phyloP scores from a whole-genome alignment of 2,329 filamentous ascomycete genomes.

The Calonectria henricotiae region DNA sequence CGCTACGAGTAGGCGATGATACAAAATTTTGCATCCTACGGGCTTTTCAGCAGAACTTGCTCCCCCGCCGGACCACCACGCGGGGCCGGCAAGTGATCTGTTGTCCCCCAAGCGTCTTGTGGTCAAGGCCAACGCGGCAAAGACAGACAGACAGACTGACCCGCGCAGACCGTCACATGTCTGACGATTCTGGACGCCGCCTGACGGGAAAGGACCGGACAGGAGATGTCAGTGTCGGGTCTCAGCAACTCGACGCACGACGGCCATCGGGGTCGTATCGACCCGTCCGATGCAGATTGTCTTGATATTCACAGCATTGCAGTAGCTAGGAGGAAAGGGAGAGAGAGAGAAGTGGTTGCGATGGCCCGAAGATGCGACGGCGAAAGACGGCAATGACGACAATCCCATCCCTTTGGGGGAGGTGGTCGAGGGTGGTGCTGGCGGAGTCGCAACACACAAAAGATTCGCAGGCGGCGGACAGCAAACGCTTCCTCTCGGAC shows the following conservation, averaged over 20 bases:
- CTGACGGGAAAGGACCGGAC: conserved; percentile 44
- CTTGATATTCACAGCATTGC: conserved; percentile 52
- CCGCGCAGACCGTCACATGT: conserved; percentile 48
- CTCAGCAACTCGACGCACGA: conserved; percentile 45
- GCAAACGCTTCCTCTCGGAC: conserved; percentile 34
- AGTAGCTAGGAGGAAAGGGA: conserved; percentile 41
- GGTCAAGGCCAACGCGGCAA: conserved; percentile 46
- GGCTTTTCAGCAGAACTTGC: conserved; percentile 49
- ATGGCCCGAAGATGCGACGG: conserved; percentile 33
- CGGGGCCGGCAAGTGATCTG: conserved; percentile 43
- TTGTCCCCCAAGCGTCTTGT: conserved; percentile 48
- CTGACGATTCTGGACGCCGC: conserved; percentile 44
- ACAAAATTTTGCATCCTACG: conserved; percentile 51
- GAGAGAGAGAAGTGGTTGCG: conserved; percentile 35
- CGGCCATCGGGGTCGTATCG: conserved; percentile 45
- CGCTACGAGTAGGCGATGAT: conserved; percentile 52
- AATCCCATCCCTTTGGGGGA: conserved; percentile 12
- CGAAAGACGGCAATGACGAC: conserved; percentile 35
- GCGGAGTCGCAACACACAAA: conserved; percentile 27
- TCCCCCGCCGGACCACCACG: conserved; percentile 45
- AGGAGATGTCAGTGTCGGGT: conserved; percentile 46
- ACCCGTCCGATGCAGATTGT: conserved; percentile 53
- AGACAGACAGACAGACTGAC: conserved; percentile 42
- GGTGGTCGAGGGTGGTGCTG: conserved; percentile 37
- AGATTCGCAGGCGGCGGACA: conserved; percentile 35